Conservation (phyloP, 73 alveolate genomes). For the Tetrahymena thermophila region DNA sequence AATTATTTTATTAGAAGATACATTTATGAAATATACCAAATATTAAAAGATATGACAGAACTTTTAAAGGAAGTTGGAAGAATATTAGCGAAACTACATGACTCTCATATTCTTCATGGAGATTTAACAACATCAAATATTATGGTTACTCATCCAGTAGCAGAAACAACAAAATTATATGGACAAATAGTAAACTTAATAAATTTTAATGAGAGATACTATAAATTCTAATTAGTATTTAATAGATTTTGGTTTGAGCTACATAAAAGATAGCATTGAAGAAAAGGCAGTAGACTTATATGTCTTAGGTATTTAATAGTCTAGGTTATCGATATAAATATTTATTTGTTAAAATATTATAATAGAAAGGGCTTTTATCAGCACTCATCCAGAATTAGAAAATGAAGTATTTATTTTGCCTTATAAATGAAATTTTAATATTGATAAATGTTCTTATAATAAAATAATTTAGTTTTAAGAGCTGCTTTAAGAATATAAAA, state of each 20-base stretch:
- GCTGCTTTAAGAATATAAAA: background rate
- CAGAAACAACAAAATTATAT: background rate
- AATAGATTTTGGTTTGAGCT: background rate
- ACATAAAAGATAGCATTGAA: background rate
- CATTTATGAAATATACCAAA: background rate
- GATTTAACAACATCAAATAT: background rate
- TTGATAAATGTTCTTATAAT: background rate
- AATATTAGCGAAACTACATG: background rate
- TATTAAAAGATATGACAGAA: background rate
- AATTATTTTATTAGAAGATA: background rate
- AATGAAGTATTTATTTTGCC: background rate
- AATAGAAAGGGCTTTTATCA: background rate
- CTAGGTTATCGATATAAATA: background rate
- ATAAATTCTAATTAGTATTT: background rate
- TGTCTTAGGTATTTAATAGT: background rate
- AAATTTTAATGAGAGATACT: background rate
- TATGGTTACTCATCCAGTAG: background rate
- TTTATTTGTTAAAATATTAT: background rate
- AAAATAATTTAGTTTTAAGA: background rate
- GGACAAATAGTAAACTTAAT: background rate
- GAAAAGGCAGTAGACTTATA: background rate
- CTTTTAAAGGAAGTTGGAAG: background rate
- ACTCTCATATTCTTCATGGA: background rate
- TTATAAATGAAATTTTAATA: background rate
- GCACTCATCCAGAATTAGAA: background rate